Evolutionary conservation across 805 yeast genomes (phyloP), one percentile per base, ranked within the genome.

Genomic region (Priceomyces melissophilus): DNA sequence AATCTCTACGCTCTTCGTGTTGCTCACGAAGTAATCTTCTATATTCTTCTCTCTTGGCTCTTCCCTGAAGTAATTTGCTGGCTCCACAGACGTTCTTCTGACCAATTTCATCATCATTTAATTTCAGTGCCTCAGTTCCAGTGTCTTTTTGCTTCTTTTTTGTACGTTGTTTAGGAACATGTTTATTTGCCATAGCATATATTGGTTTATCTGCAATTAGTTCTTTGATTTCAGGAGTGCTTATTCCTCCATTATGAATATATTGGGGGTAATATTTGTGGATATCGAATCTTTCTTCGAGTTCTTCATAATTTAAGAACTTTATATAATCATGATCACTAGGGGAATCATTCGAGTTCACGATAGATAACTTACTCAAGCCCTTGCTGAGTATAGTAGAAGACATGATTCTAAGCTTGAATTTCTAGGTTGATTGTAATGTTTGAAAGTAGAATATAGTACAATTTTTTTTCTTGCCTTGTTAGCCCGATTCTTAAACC

Each of bases 141-240:
- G 10, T 31, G 17, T n/a, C n/a, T n/a, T 10, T 14, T 10, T n/a
- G 11, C 17, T 17, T 17, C 17, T 17, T 32, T 17, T 25, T 14
- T 5, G 25, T 27, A 32, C 37, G 37, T 36, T 30, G 34, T 15
- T 43, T 42, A 41, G 50, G 52, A 4, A 60, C 47, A 40, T 58
- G 67, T 39, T 57, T 53, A 47, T 63, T 63, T 15, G 71, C 74
- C 25, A 65, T 62, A 13, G 61, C 54, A 43, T 69, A 69, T 13
- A 69, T 67, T 4, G 74, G 75, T 45, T 65, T 67, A 37, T 65
- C 61, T 10, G 46, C 44, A 9, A 69, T 56, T 52, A 65, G 48
- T 20, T 51, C 57, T 41, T 52, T 53, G 38, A 69, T 54, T n/a
- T 53, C 49, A 3, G 75, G 74, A 2, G 75, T 69, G 13, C 60